A percentile compares a stretch with the other conserved stretches of the same genome.
Evolutionary conservation across 2,329 filamentous ascomycete species (phyloP).

Genomic region (Cladosporium halotolerans): DNA sequence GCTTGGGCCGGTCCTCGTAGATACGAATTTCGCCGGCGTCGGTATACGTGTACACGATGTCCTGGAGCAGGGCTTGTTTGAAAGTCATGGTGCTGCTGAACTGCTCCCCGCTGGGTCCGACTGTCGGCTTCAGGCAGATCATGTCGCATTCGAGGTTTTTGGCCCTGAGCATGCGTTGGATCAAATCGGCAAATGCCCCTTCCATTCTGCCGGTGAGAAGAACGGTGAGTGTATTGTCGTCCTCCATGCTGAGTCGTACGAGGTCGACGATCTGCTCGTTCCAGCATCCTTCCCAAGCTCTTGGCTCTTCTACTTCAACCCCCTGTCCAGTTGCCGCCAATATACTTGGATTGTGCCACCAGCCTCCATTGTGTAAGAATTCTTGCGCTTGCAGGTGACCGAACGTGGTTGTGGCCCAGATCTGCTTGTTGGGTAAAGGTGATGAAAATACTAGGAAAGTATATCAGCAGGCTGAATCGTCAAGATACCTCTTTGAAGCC

Average conservation of each 20-base stretch:
- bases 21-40: conserved; percentile 71
- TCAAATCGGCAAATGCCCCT: conserved; percentile 65
- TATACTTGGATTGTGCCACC: conserved; percentile 93
- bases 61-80: conserved; percentile 78
- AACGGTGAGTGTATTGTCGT: conserved; percentile 78
- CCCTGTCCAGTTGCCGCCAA: conserved; percentile 82
- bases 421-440: conserved; percentile 76
- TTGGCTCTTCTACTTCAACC: conserved; percentile 69
- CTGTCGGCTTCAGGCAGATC: conserved; percentile 76
- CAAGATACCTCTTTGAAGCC: background rate
- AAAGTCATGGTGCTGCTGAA: conserved; percentile 84
- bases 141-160: conserved; percentile 83
- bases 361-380: conserved; percentile 74
- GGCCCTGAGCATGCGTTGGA: conserved; percentile 73
- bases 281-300: conserved; percentile 92
- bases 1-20: conserved; percentile 58
- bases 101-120: conserved; percentile 70
- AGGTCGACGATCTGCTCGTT: conserved; percentile 81
- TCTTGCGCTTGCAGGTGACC: conserved; percentile 71
- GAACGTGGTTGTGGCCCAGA: conserved; percentile 77
- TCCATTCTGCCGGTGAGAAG: conserved; percentile 84
- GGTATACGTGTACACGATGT: conserved; percentile 79
- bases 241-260: conserved; percentile 71
- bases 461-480: conserved; percentile 1
- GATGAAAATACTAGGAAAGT: conserved; percentile 69